phyloP scores from a whole-genome alignment of 495 filamentous ascomycete species.

The Chaetomium fimeti region DNA sequence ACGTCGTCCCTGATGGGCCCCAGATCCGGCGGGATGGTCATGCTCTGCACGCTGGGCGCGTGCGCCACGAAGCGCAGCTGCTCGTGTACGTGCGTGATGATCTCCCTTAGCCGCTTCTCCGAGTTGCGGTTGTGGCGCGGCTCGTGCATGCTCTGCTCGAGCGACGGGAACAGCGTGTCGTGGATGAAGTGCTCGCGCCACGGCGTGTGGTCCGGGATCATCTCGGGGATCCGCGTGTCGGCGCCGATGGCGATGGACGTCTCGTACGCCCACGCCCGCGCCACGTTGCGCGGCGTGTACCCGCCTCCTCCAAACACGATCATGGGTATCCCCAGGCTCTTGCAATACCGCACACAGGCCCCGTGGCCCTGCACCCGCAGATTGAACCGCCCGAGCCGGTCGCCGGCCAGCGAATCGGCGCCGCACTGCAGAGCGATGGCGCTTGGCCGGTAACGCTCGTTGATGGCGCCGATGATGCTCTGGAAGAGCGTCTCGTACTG shows the following conservation, averaged over 20 bases:
- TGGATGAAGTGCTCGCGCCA: conserved; percentile 83
- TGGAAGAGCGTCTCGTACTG: conserved; percentile 85
- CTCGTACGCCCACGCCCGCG: conserved; percentile 93
- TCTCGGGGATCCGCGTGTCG: conserved; percentile 64
- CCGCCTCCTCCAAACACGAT: conserved; percentile 92
- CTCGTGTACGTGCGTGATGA: conserved; percentile 73
- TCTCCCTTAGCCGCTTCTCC: conserved; percentile 67
- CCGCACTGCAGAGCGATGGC: conserved; percentile 96
- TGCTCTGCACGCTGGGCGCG: conserved; percentile 84
- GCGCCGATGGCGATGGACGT: conserved; percentile 85
- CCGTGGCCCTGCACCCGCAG: conserved; percentile 92
- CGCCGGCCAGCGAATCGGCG: conserved; percentile 90
- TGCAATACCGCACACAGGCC: conserved; percentile 83
- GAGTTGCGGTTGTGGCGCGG: conserved; percentile 73
- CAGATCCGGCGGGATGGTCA: conserved; percentile 75
- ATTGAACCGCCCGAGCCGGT: conserved; percentile 93
- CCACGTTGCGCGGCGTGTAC: conserved; percentile 97
- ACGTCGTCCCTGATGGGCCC: conserved; percentile 71
- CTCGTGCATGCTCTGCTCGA: conserved; percentile 63
- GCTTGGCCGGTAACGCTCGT: conserved; percentile 72
- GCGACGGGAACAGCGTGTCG: conserved; percentile 74
- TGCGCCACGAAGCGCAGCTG: conserved; percentile 81
- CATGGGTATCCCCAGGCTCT: conserved; percentile 71
- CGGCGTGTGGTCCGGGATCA: conserved; percentile 67
- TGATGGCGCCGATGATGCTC: conserved; percentile 69